These are phyloP conservation scores for Xylaria sp. DNA, from an alignment of 2,329 filamentous ascomycete species.

Conservation along the genomic window DNA sequence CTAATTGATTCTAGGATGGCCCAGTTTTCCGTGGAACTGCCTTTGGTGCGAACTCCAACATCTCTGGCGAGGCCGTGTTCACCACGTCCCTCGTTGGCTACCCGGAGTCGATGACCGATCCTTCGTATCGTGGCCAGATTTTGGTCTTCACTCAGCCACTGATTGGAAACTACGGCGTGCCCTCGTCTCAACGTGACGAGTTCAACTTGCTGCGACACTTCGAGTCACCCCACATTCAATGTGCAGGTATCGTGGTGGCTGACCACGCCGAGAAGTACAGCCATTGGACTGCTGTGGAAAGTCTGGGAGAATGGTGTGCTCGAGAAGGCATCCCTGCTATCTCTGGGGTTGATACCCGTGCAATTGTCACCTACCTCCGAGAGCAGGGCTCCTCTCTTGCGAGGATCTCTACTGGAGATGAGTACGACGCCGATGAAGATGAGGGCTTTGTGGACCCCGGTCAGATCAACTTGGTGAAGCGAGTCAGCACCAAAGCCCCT, in stretches of 20 bases:
- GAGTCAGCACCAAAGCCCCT: constrained; percentile 96
- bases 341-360: constrained; percentile 95
- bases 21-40: constrained; percentile 96
- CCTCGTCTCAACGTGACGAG: constrained; percentile 83
- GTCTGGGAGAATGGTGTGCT: constrained; percentile 91
- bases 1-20: constrained; percentile 72
- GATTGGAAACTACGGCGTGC: constrained; percentile 98
- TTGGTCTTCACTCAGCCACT: constrained; percentile 97
- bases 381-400: constrained; percentile 97
- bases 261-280: constrained; percentile 95
- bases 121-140: constrained; percentile 92
- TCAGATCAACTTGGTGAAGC: constrained; percentile 95
- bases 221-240: constrained; percentile 97
- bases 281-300: constrained; percentile 98
- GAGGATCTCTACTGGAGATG: constrained; percentile 92
- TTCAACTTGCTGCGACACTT: constrained; percentile 96
- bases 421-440: constrained; percentile 98
- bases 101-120: constrained; percentile 92
- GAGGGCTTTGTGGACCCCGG: constrained; percentile 95
- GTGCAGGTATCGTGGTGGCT: constrained; percentile 92
- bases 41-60: constrained; percentile 95
- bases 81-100: constrained; percentile 98
- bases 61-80: constrained; percentile 98
- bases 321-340: constrained; percentile 96
- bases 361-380: constrained; percentile 93